phyloP scores from a whole-genome alignment of 106 monocot genomes.

The Ottelia alismoides region DNA sequence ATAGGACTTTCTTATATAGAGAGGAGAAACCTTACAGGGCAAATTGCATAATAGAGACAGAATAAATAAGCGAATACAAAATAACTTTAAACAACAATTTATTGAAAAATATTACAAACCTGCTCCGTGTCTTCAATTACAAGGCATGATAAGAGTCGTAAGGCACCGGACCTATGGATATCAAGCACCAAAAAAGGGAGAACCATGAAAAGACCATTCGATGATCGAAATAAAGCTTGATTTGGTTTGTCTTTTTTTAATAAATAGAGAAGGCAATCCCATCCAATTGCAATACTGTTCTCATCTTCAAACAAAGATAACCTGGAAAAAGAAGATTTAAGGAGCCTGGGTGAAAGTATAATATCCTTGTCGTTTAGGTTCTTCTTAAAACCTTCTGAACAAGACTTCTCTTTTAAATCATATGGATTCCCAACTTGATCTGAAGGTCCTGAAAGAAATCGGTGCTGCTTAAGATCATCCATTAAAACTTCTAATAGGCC shows the following conservation, averaged over 20 bases:
- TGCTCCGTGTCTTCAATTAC: background rate
- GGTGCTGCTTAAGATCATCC: constrained; percentile 71
- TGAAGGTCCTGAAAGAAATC: constrained; percentile 40
- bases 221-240: constrained; percentile 54
- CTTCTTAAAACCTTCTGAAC: constrained; percentile 44
- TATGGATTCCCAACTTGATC: constrained; percentile 30
- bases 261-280: constrained; percentile 76
- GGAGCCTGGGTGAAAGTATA: constrained; percentile 58
- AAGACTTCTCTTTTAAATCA: constrained; percentile 19
- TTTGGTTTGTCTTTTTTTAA: constrained; percentile 61
- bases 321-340: constrained; percentile 32
- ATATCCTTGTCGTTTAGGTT: constrained; percentile 57
- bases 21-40: no score
- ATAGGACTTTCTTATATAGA: no score
- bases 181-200: background rate
- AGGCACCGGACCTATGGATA: background rate
- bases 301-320: constrained; percentile 67
- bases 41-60: no score
- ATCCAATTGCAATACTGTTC: constrained; percentile 39
- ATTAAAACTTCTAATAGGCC: constrained; percentile 72
- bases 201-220: background rate
- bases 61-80: no score
- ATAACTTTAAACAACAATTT: no score
- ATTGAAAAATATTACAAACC: constrained; percentile 16
- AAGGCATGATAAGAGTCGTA: background rate